Base-by-base conservation (phyloP, 164 flowering plant species). In the Brasenia schreberi region DNA sequence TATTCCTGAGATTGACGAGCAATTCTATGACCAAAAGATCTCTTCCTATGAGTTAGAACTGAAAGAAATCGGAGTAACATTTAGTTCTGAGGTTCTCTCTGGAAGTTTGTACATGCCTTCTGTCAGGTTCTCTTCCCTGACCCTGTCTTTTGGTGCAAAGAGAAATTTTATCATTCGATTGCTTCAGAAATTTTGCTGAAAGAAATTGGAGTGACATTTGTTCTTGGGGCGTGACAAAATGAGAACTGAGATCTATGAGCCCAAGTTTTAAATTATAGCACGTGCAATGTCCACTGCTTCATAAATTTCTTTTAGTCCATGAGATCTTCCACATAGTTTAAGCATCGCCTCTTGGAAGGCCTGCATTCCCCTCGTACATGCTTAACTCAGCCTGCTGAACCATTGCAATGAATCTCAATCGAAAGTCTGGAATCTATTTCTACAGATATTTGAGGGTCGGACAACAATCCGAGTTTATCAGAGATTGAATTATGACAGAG, bases 201-300 rank as follows among this genome's bases (percentile, higher is more conserved):
- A 23, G 27, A 23, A 23, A 23, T 23, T 23, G 27, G 27, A 23
- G 27, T 0, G 27, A 23, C 27, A 23, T 23, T 23, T 23, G 27
- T 23, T 23, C 27, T 23, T 23, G 68, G 97, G 97, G 6, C 90
- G 84, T 42, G 98, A 93, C 44, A 94, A 89, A 33, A 93, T 90
- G 62, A 93, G 85, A 75, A 90, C 97, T 85, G 89, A 59, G 69
- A 96, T 91, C 97, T 97, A 94, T 80, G 89, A 87, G 76, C 72
- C 80, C 74, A 86, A 77, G 69, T 87, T 86, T 72, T 87, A 23
- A 23, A 23, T 23, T 23, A 23, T 85, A 4, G 83, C 73, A 64
- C 69, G 43, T 11, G 91, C 80, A 77, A 85, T 82, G 64, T 85
- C 87, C 69, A 94, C 76, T 16, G 96, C 95, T 72, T 89, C 90